phyloP scores from a whole-genome alignment of 1,284 basidiomycete species.

The Stereum hirsutum region DNA sequence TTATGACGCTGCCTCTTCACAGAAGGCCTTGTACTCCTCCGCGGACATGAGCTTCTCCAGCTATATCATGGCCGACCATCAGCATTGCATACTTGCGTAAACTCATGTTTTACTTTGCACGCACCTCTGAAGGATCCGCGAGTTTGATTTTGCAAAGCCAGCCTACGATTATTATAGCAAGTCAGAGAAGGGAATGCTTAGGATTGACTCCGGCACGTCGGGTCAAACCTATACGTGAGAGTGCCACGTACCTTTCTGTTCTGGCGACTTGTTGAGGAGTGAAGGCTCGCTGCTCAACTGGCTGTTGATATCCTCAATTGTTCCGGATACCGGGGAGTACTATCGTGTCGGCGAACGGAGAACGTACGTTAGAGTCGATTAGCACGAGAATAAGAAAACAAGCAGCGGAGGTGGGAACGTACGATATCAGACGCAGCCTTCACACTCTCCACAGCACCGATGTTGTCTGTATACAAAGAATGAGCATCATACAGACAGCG shows the following conservation, averaged over 20 bases:
- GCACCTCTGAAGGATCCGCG: conserved; percentile 66
- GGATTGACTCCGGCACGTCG: too few species aligned
- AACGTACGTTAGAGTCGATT: not conserved
- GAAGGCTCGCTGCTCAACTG: conserved; percentile 63
- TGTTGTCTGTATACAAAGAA: conserved; percentile 55
- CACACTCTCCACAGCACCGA: conserved; percentile 96
- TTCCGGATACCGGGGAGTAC: conserved; percentile 92
- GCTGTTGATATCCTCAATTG: conserved; percentile 76
- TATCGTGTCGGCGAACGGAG: conserved; percentile 20
- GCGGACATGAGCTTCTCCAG: conserved; percentile 68
- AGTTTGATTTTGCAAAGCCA: conserved; percentile 96
- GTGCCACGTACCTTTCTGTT: conserved; percentile 65
- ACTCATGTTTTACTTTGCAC: conserved; percentile 9
- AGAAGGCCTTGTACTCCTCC: conserved; percentile 73
- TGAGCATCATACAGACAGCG: not conserved
- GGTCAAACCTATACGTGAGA: not conserved
- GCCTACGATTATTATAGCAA: conserved; percentile 36
- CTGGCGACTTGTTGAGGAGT: conserved; percentile 86
- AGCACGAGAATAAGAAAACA: conserved; percentile 2
- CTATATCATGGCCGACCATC: conserved; percentile 25
- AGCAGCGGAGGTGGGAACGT: not conserved
- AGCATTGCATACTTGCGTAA: not conserved
- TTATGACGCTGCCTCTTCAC: conserved; percentile 34
- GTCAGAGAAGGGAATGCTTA: too few species aligned
- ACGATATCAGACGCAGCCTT: conserved; percentile 97